These are phyloP conservation scores for Chalciporus sp. DNA, from an alignment of 1,284 basidiomycete genomes.

Conservation along the genomic window DNA sequence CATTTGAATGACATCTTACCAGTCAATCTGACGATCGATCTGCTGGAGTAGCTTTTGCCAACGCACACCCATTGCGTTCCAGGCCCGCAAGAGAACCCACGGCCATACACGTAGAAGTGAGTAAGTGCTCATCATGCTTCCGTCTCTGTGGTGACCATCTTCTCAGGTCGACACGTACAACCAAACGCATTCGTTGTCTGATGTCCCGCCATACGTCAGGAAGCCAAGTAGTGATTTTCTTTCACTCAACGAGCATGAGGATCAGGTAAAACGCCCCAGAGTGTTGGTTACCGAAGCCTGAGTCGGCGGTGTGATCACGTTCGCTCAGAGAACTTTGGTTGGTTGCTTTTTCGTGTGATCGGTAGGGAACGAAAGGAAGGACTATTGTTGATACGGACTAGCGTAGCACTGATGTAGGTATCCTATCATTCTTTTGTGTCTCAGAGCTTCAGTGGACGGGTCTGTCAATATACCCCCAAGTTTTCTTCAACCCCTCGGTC, in stretches of 20 bases:
- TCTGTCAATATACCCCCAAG: too few species aligned
- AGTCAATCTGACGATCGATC: conserved; percentile 37
- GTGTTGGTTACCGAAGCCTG: conserved; percentile 7
- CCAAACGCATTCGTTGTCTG: conserved; percentile 29
- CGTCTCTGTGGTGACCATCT: not conserved
- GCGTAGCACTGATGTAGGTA: conserved; percentile 6
- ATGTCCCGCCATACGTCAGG: conserved; percentile 27
- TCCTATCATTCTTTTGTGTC: conserved; percentile 14
- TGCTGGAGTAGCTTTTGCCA: conserved; percentile 34
- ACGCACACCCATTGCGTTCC: conserved; percentile 17
- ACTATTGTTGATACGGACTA: not conserved
- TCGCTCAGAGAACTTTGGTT: not conserved
- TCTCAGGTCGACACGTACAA: conserved; percentile 40
- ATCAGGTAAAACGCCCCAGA: conserved; percentile 17
- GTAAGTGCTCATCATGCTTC: conserved; percentile 5
- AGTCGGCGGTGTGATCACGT: not conserved
- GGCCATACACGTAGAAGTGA: conserved; percentile 38
- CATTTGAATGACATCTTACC: conserved; percentile 1
- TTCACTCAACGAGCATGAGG: conserved; percentile 28
- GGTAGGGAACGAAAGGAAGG: not conserved
- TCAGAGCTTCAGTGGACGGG: not conserved
- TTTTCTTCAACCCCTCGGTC: not conserved
- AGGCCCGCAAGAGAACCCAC: conserved; percentile 21
- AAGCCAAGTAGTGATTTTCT: conserved; percentile 30
- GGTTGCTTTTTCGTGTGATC: not conserved